Evolutionary conservation across 2,329 filamentous ascomycete genomes (phyloP).

Genomic region (Ophioceras dolichostomum): DNA sequence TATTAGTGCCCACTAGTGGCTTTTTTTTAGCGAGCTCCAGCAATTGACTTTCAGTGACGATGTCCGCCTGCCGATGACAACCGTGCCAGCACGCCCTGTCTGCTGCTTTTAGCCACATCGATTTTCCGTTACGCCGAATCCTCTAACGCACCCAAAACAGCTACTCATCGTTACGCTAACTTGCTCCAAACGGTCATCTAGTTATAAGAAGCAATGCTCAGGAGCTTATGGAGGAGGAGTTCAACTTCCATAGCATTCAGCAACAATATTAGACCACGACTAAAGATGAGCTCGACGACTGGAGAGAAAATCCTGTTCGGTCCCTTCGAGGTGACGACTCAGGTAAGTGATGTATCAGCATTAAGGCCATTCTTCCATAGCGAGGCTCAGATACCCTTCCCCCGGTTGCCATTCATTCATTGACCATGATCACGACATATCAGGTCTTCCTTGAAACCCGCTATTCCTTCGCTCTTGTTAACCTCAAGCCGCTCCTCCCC

Average conservation of each 20-base stretch:
- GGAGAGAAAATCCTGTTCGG: slow-evolving; percentile 50
- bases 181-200: background rate
- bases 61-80: no score
- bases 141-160: background rate
- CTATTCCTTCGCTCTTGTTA: slow-evolving; percentile 78
- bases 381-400: background rate
- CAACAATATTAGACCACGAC: background rate
- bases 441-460: slow-evolving; percentile 80
- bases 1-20: no score
- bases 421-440: slow-evolving; percentile 26
- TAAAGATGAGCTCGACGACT: background rate
- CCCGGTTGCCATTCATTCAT: background rate
- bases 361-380: no score
- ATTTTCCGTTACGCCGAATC: no score
- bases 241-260: background rate
- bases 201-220: background rate
- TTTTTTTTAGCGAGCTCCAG: no score
- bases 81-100: no score
- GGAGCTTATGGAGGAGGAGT: background rate
- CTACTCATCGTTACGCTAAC: background rate
- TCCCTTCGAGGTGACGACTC: slow-evolving; percentile 61
- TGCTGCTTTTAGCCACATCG: no score
- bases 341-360: slow-evolving; percentile 33
- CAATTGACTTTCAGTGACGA: no score
- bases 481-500: slow-evolving; percentile 86